Evolutionary conservation across 169 alveolate species (phyloP).

Genomic region (Plasmodium ovale): DNA sequence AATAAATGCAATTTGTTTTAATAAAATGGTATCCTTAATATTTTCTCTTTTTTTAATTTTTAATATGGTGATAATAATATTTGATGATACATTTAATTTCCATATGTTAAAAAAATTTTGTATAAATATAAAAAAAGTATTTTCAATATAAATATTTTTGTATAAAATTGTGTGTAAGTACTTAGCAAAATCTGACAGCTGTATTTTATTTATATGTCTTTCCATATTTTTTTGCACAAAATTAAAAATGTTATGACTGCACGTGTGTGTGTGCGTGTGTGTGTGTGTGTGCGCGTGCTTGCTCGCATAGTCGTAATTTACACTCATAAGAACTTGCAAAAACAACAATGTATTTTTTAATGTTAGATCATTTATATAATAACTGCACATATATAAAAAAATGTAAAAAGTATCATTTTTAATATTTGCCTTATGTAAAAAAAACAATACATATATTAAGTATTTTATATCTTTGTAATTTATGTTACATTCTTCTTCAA

Average conservation of each 20-base stretch:
- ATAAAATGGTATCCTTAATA: slow-evolving; percentile 17
- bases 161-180: slow-evolving; percentile 25
- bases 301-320: slow-evolving; percentile 3
- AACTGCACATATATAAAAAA: slow-evolving; percentile 48
- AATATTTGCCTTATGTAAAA: slow-evolving; percentile 56
- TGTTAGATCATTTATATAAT: slow-evolving; percentile 32
- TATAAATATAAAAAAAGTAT: slow-evolving; percentile 33
- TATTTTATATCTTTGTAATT: slow-evolving; percentile 40
- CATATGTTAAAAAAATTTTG: slow-evolving; percentile 8
- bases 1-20: slow-evolving; percentile 4
- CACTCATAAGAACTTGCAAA: slow-evolving; percentile 15
- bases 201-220: slow-evolving; percentile 24
- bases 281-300: no score
- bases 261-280: no score
- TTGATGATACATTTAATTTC: neutral
- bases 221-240: slow-evolving; percentile 53
- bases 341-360: slow-evolving; percentile 38
- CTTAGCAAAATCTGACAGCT: slow-evolving; percentile 5
- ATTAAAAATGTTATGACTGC: neutral
- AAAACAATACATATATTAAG: slow-evolving; percentile 25
- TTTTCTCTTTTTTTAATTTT: slow-evolving; percentile 40
- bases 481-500: slow-evolving; percentile 53
- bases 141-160: slow-evolving; percentile 20
- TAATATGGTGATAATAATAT: slow-evolving; percentile 21
- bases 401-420: slow-evolving; percentile 33